Evolutionary conservation across 2,329 filamentous ascomycete genomes (phyloP), one percentile per base, ranked within the genome.

Genomic region (Fusarium devonianum): DNA sequence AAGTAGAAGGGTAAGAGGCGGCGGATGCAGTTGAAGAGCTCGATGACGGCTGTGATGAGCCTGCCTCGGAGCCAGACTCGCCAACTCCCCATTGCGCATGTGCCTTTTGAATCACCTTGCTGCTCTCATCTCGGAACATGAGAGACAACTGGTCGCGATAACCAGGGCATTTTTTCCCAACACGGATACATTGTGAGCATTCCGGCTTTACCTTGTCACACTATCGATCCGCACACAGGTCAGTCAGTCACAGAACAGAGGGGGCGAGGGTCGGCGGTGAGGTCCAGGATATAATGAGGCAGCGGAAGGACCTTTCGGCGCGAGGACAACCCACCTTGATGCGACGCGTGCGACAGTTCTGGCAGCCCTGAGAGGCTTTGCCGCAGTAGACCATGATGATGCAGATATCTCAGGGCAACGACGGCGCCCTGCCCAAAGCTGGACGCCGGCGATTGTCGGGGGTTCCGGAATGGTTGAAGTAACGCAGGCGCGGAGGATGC

Each of bases 61-160:
- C 25, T n/a, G 16, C 38, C 10, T 59, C 63, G 29, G 50, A 39
- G 17, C 50, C 28, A 18, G 56, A 50, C 16, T 67, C 65, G 62
- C 58, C 48, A 58, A 71, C 47, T 2, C 73, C 76, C 78, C 73
- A 80, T 68, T 75, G 78, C 18, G 78, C 79, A 45, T 81, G 78
- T 14, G 79, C 79, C 64, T 83, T 86, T 54, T 77, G 77, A 18
- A 83, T 80, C 34, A 86, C 83, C 61, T 85, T 82, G 59, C 75
- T 80, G 61, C 81, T 86, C 69, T 87, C 83, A 71, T 87, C 83
- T 26, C 84, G 81, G 65, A 87, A 87, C 78, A 87, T 81, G 48
- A 87, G 73, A 22, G 83, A 83, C 23, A 86, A 71, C 67, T 85
- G 81, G 56, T 87, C 83, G 58, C 84, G 77, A 62, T 87, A 87